These are phyloP conservation scores for Wickerhamiella australiensis DNA, from an alignment of 805 yeast species.

Conservation along the genomic window DNA sequence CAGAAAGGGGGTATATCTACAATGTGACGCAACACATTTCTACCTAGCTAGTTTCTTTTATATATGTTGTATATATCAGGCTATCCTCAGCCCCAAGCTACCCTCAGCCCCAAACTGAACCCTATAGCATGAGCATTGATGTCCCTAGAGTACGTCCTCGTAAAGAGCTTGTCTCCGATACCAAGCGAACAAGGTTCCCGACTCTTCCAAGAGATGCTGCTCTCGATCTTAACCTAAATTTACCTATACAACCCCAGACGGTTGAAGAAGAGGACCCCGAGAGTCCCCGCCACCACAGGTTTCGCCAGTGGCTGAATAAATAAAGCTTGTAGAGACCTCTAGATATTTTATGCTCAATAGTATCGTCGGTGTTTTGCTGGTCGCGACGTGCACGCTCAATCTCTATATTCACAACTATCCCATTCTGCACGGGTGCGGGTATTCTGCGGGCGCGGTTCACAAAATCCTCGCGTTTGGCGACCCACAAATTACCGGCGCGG, in stretches of 20 bases:
- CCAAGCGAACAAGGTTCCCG: background rate
- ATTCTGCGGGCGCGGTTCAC: slow-evolving; percentile 32
- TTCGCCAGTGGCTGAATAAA: slow-evolving; percentile 10
- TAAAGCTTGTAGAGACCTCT: too few species aligned
- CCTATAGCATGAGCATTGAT: background rate
- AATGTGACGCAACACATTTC: too few species aligned
- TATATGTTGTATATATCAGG: too few species aligned
- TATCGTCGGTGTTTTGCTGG: slow-evolving; percentile 2
- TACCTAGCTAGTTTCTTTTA: background rate
- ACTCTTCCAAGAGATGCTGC: background rate
- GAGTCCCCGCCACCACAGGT: slow-evolving; percentile 3
- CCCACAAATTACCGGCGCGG: slow-evolving; percentile 90
- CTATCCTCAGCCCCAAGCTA: too few species aligned
- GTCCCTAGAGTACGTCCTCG: background rate
- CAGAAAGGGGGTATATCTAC: too few species aligned
- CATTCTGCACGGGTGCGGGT: slow-evolving; percentile 24
- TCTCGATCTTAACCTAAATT: background rate
- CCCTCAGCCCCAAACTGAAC: too few species aligned
- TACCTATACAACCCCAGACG: background rate
- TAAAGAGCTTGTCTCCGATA: background rate
- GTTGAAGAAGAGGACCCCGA: background rate
- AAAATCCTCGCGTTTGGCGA: slow-evolving; percentile 81
- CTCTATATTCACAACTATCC: slow-evolving; percentile 57
- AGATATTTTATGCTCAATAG: background rate
- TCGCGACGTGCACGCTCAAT: slow-evolving; percentile 32